These are phyloP conservation scores for Rhizophagus sp. DNA, from an alignment of 192 early-diverging fungal genomes.

Conservation along the genomic window DNA sequence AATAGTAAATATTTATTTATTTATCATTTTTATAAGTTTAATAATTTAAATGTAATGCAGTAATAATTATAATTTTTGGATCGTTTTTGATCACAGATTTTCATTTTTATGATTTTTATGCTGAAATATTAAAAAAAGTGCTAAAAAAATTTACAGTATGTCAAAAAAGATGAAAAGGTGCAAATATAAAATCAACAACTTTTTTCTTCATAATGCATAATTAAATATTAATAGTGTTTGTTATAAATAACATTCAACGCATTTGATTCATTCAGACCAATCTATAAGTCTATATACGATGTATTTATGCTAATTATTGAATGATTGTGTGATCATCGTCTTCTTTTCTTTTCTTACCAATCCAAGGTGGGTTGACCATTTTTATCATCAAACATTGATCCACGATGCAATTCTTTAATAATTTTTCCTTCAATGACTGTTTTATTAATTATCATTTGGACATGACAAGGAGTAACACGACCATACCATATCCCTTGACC, in stretches of 20 bases:
- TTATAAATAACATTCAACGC: neutral
- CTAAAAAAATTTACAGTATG: no score
- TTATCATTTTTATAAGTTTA: no score
- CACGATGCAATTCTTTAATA: constrained; percentile 55
- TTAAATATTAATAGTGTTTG: no score
- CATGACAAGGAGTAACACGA: constrained; percentile 55
- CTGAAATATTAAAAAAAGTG: no score
- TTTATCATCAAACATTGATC: constrained; percentile 51
- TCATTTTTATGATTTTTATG: no score
- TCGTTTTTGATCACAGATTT: no score
- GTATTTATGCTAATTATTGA: neutral
- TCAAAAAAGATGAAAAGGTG: no score
- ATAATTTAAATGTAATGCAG: no score
- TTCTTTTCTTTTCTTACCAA: constrained; percentile 7
- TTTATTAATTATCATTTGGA: constrained; percentile 48
- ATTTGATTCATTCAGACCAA: neutral
- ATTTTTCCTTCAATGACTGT: constrained; percentile 50
- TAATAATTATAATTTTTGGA: no score
- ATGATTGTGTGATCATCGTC: neutral
- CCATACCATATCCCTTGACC: constrained; percentile 62
- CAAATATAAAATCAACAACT: no score
- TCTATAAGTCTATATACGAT: neutral
- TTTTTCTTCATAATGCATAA: no score
- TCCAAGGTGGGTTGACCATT: constrained; percentile 17
- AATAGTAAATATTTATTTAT: no score